Conservation (phyloP, 345 rosid genomes). For the Pugionium cornutum region DNA sequence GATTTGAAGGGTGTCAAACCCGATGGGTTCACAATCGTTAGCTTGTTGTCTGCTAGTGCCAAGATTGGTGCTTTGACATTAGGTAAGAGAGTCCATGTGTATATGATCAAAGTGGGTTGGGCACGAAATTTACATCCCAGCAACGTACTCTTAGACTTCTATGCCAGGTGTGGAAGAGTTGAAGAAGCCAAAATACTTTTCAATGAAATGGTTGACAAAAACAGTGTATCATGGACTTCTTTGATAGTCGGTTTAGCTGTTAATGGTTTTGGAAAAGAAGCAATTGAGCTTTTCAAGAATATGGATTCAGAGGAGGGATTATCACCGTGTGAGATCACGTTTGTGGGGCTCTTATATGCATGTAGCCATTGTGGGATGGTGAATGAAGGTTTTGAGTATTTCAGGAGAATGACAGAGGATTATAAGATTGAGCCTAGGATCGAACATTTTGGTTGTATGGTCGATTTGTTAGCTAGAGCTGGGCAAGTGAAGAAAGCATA, state of each 20-base stretch:
- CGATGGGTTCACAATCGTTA: conserved; percentile 77
- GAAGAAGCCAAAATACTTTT: conserved; percentile 58
- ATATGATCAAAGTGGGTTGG: conserved; percentile 57
- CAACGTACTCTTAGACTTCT: conserved; percentile 77
- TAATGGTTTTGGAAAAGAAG: conserved; percentile 81
- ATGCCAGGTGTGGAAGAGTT: conserved; percentile 68
- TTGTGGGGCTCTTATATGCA: conserved; percentile 78
- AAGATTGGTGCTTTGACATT: conserved; percentile 73
- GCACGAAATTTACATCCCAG: conserved; percentile 49
- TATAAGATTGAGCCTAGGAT: conserved; percentile 66
- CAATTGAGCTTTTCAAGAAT: conserved; percentile 55
- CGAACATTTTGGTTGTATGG: conserved; percentile 89
- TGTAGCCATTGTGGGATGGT: conserved; percentile 94
- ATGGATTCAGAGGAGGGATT: conserved; percentile 52
- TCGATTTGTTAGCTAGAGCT: conserved; percentile 82
- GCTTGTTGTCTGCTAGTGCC: conserved; percentile 75
- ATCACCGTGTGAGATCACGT: conserved; percentile 66
- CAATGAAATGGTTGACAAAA: conserved; percentile 56
- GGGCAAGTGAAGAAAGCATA: conserved; percentile 68
- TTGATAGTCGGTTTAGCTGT: conserved; percentile 81
- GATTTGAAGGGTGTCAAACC: conserved; percentile 54
- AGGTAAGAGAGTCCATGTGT: conserved; percentile 69
- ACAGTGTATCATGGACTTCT: conserved; percentile 77
- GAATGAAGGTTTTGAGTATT: conserved; percentile 66
- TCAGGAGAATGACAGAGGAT: conserved; percentile 62